Conservation (phyloP, 2,329 filamentous ascomycete genomes). For the Ceratocystis colombiana region DNA sequence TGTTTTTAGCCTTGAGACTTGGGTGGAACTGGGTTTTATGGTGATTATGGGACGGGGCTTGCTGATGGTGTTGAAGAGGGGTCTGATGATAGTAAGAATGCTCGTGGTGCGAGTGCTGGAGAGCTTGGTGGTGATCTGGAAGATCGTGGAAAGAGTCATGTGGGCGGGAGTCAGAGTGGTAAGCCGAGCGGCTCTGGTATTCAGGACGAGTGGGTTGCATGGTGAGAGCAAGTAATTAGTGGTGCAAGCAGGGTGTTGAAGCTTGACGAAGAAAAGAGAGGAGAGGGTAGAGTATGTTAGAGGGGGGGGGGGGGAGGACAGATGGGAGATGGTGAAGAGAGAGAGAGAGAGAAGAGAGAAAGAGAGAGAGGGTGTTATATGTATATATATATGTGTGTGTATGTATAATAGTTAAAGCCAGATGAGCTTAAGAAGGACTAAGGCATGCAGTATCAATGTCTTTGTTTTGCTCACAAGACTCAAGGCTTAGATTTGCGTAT, state of each 20-base stretch:
- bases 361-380: no score
- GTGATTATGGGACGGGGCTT: neutral
- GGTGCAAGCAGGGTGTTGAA: neutral
- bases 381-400: no score
- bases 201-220: neutral
- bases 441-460: neutral
- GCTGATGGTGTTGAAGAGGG: neutral
- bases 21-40: neutral
- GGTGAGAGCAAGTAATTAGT: neutral
- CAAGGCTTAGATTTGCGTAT: conserved; percentile 9
- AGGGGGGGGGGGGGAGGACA: no score
- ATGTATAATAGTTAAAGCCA: neutral
- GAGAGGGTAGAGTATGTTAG: neutral
- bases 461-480: conserved; percentile 6
- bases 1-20: neutral
- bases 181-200: neutral
- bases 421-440: neutral
- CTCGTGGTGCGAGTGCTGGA: neutral
- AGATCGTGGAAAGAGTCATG: neutral
- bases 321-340: no score
- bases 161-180: neutral
- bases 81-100: neutral
- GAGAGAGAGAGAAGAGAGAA: no score
- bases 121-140: neutral
- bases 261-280: neutral